Percentiles rank a stretch among this genome's conserved stretches.
Evolutionary conservation across 306 rosid genomes (phyloP).

Genomic region (Rosa persica): DNA sequence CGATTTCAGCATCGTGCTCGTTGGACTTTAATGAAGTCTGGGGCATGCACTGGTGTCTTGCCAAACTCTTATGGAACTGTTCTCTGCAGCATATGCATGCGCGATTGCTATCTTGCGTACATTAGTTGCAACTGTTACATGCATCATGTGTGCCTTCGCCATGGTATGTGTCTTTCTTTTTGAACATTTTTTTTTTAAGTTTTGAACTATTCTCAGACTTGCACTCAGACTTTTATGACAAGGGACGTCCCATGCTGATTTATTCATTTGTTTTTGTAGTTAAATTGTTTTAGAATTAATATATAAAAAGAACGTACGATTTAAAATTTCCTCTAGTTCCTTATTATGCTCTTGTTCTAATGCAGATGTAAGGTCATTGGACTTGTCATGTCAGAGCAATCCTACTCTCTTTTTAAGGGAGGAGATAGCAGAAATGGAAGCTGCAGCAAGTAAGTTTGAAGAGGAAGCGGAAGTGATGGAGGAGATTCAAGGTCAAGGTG

Average conservation of each 20-base stretch:
- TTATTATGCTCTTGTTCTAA: background rate
- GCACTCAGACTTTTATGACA: background rate
- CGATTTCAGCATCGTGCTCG: constrained; percentile 87
- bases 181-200: background rate
- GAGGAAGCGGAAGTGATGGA: constrained; percentile 51
- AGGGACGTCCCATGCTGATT: background rate
- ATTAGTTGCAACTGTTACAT: constrained; percentile 68
- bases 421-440: constrained; percentile 79
- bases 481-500: constrained; percentile 48
- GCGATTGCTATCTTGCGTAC: constrained; percentile 81
- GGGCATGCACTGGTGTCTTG: constrained; percentile 49
- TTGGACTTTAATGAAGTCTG: constrained; percentile 73
- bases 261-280: background rate
- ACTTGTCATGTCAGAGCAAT: constrained; percentile 65
- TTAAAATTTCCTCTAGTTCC: constrained; percentile 5
- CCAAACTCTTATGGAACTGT: constrained; percentile 61
- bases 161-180: constrained; percentile 55
- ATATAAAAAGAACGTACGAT: background rate
- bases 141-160: constrained; percentile 89
- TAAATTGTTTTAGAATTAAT: background rate
- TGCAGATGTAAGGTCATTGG: constrained; percentile 66
- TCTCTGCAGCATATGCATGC: constrained; percentile 88
- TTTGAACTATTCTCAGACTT: background rate
- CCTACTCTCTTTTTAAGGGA: constrained; percentile 62
- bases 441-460: constrained; percentile 80